Evolutionary conservation across 2,329 filamentous ascomycete genomes (phyloP), one percentile per base, ranked within the genome.

Genomic region (Ophiocordyceps camponoti-rufipedis): DNA sequence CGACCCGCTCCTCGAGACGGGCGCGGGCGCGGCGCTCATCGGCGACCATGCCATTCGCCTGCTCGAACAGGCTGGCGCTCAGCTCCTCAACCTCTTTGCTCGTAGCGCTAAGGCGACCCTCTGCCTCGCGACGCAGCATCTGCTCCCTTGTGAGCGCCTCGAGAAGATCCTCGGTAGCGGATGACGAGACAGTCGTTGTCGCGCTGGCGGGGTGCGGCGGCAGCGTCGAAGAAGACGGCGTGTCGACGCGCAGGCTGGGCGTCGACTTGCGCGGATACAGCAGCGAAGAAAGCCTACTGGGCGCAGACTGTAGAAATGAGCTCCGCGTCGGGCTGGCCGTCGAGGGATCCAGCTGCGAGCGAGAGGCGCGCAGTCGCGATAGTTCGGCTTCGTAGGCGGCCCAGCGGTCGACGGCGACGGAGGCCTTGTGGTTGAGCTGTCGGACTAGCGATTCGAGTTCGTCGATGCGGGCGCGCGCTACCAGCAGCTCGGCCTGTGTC

Each of bases 41-140:
- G 2, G 85, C 83, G 18, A 91, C 85, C 85, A 91, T 91, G 63
- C 87, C 78, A 59, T 91, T 91, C 44, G 85, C 85, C 65, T 88
- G 80, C 63, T 84, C 78, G 59, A 91, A 91, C 45, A 91, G 65
- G 44, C 72, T 74, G 18, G 75, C 80, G 55, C 75, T 84, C 51
- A 91, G 66, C 62, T 91, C 85, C 62, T 89, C 85, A 18, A 89
- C 72, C 65, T 91, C 85, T 12, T 67, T 70, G 55, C 75, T 79
- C 44, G 83, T 81, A 44, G 77, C 73, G 50, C 70, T 70, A 18
- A 85, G 66, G 49, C 75, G 72, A 44, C 72, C 72, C 63, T 91
- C 85, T 1, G 84, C 84, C 44, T 77, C 74, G 38, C 72, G 67
- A 12, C 85, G 75, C 47, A 83, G 69, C 41, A 64, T 65, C 56